Percentiles rank a stretch among this genome's conserved stretches.
phyloP scores from a whole-genome alignment of 805 yeast species.

The Wickerhamomyces silvicola region DNA sequence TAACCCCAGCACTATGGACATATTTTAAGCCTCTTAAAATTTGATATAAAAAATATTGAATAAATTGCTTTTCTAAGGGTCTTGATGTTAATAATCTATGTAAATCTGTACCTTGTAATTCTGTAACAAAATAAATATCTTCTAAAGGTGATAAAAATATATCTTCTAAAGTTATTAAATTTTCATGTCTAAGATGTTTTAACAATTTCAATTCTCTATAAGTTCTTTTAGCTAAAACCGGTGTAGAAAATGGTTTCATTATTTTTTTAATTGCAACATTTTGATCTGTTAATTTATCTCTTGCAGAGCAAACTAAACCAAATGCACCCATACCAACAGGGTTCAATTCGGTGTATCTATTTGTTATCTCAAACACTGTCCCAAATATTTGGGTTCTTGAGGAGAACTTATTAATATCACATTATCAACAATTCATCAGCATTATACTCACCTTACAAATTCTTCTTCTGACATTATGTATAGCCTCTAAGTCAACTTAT shows the following conservation, averaged over 20 bases:
- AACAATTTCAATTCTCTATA: slow-evolving; percentile 90
- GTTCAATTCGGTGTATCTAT: slow-evolving; percentile 81
- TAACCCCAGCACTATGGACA: slow-evolving; percentile 89
- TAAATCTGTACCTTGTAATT: slow-evolving; percentile 92
- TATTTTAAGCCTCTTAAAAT: slow-evolving; percentile 84
- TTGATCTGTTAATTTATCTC: slow-evolving; percentile 83
- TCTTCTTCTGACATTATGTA: slow-evolving; percentile 26
- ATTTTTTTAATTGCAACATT: slow-evolving; percentile 96
- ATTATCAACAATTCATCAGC: background rate
- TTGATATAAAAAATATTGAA: slow-evolving; percentile 94
- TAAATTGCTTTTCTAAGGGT: slow-evolving; percentile 93
- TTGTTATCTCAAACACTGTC: slow-evolving; percentile 89
- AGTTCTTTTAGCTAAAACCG: slow-evolving; percentile 93
- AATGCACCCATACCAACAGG: slow-evolving; percentile 99
- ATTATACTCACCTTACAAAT: slow-evolving; percentile 8
- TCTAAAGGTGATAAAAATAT: slow-evolving; percentile 91
- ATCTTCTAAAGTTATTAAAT: slow-evolving; percentile 86
- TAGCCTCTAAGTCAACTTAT: slow-evolving; percentile 24
- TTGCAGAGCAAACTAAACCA: slow-evolving; percentile 95
- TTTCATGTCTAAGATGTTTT: slow-evolving; percentile 92
- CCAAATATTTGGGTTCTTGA: slow-evolving; percentile 95
- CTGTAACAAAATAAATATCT: slow-evolving; percentile 94
- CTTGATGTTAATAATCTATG: slow-evolving; percentile 87
- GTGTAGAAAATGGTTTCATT: slow-evolving; percentile 94
- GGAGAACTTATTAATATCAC: slow-evolving; percentile 21